Evolutionary conservation across 2,329 filamentous ascomycete species (phyloP).

Genomic region (Trichoderma sp.): DNA sequence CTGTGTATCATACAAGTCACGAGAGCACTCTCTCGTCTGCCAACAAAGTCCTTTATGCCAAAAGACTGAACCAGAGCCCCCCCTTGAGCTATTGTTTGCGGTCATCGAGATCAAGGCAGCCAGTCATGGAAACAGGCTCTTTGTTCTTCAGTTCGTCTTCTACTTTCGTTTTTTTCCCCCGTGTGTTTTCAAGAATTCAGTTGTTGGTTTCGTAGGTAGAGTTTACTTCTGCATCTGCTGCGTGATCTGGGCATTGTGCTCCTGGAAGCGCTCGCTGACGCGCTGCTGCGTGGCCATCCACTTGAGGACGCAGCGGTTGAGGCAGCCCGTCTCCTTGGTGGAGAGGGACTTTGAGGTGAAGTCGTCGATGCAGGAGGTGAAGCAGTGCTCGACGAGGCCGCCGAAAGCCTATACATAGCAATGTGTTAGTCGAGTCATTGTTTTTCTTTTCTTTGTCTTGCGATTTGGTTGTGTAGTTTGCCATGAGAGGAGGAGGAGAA

Average conservation of each 20-base stretch:
- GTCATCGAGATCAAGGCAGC: background rate
- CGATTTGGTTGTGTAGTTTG: too few species aligned
- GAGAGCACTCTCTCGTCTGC: background rate
- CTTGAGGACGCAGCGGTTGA: slow-evolving; percentile 95
- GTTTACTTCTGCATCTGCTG: slow-evolving; percentile 53
- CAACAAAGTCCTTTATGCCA: background rate
- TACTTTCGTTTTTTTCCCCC: background rate
- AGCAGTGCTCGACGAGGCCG: slow-evolving; percentile 75
- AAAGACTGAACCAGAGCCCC: too few species aligned
- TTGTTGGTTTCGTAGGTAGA: background rate
- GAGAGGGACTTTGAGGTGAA: slow-evolving; percentile 97
- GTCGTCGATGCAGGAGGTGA: slow-evolving; percentile 95
- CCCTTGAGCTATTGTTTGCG: background rate
- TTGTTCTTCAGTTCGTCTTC: background rate
- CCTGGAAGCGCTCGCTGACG: slow-evolving; percentile 85
- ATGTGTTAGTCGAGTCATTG: too few species aligned
- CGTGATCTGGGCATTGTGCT: slow-evolving; percentile 64
- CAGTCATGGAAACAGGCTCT: too few species aligned
- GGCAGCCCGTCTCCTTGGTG: slow-evolving; percentile 84
- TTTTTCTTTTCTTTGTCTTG: too few species aligned
- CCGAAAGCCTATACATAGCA: slow-evolving; percentile 40
- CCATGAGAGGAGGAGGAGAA: too few species aligned
- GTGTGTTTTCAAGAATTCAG: background rate
- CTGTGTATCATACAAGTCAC: slow-evolving; percentile 12
- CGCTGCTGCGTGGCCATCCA: slow-evolving; percentile 90